A percentile compares a stretch with the other conserved stretches of the same genome.
These are phyloP conservation scores for Casuarina glauca DNA, from an alignment of 306 rosid species.

Conservation along the genomic window DNA sequence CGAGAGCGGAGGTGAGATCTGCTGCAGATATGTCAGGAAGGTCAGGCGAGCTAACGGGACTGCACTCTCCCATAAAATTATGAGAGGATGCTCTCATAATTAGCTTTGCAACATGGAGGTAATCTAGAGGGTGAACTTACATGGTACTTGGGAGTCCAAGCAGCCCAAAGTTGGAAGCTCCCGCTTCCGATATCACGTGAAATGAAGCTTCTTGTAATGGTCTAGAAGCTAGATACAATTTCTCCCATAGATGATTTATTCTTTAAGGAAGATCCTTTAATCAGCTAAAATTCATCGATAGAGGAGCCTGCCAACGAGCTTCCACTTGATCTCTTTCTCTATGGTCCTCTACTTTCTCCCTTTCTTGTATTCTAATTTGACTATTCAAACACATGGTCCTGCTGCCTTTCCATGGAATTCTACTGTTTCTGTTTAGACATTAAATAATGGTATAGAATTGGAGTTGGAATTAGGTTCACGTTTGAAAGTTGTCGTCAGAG, in stretches of 20 bases:
- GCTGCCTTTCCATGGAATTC: constrained; percentile 11
- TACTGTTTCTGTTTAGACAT: constrained; percentile 21
- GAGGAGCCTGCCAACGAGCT: background rate
- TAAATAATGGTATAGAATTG: constrained; percentile 7
- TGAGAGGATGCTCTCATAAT: constrained; percentile 8
- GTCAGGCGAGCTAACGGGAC: background rate
- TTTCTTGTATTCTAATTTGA: background rate
- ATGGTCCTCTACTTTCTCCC: background rate
- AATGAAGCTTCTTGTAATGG: constrained; percentile 1
- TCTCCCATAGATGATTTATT: constrained; percentile 9
- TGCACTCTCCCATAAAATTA: background rate
- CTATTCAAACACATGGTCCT: constrained; percentile 7
- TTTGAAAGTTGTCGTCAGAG: background rate
- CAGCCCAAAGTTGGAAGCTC: constrained; percentile 11
- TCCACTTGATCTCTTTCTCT: background rate
- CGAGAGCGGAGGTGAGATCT: background rate
- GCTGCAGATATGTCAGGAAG: background rate
- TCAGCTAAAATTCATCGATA: constrained; percentile 2
- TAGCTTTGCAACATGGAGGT: constrained; percentile 17
- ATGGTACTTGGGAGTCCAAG: background rate
- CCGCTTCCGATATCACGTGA: background rate
- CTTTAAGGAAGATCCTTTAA: background rate
- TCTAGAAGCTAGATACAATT: constrained; percentile 6
- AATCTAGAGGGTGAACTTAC: constrained; percentile 1
- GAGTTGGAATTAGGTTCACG: constrained; percentile 5